A percentile compares a stretch with the other conserved stretches of the same genome.
Evolutionary conservation across 106 monocot genomes (phyloP).

Genomic region (Hemerocallis citrina): DNA sequence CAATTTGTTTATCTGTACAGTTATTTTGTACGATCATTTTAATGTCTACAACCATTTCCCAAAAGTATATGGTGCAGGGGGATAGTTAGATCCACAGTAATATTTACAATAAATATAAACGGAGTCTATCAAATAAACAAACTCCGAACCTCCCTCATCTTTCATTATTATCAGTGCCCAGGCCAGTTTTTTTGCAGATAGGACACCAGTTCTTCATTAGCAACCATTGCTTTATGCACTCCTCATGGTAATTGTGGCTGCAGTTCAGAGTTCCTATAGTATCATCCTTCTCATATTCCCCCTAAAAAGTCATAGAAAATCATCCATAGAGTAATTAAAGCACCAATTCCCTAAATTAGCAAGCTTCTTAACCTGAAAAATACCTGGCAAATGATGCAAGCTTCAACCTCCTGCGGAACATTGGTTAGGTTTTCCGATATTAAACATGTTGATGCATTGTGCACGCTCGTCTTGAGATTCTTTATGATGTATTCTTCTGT

Average conservation of each 20-base stretch:
- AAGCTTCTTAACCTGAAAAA: not conserved
- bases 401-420: slow-evolving; percentile 19
- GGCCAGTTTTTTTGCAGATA: slow-evolving; percentile 63
- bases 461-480: slow-evolving; percentile 23
- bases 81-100: not conserved
- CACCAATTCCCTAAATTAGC: not conserved
- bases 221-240: slow-evolving; percentile 71
- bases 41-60: not conserved
- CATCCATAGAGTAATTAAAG: not conserved
- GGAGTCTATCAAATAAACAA: slow-evolving; percentile 1
- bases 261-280: slow-evolving; percentile 48
- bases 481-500: slow-evolving; percentile 33
- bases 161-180: slow-evolving; percentile 24
- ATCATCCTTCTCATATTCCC: slow-evolving; percentile 42
- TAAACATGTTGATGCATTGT: slow-evolving; percentile 6
- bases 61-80: slow-evolving; percentile 1
- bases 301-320: slow-evolving; percentile 30
- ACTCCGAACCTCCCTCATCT: slow-evolving; percentile 8
- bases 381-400: slow-evolving; percentile 58
- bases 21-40: not conserved
- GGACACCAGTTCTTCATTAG: slow-evolving; percentile 68
- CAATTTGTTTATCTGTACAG: not conserved
- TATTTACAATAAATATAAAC: slow-evolving; percentile 10
- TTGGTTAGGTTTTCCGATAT: not conserved
- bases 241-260: slow-evolving; percentile 58